Conservation (phyloP, 495 filamentous ascomycete species). For the Podospora didyma region DNA sequence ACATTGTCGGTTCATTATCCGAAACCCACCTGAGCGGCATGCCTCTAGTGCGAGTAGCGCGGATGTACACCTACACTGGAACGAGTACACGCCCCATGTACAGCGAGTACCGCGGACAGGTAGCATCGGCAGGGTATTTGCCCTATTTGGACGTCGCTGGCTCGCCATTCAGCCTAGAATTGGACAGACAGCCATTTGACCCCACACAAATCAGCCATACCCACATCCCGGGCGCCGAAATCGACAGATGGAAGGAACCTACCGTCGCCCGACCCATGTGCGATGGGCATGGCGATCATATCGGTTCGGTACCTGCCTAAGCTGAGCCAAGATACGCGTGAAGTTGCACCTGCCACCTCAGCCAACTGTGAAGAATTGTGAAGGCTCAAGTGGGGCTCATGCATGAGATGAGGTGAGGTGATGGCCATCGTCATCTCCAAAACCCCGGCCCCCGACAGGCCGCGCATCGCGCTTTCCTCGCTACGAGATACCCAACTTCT, state of each 20-base stretch:
- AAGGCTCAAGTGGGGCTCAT: background rate
- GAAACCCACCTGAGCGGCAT: slow-evolving; percentile 12
- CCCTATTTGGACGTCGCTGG: background rate
- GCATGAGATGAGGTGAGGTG: too few relatives aligned
- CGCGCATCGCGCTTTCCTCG: too few relatives aligned
- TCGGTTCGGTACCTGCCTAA: background rate
- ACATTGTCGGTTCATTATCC: slow-evolving; percentile 22
- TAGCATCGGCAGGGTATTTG: slow-evolving; percentile 16
- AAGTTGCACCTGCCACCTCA: background rate
- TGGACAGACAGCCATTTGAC: background rate
- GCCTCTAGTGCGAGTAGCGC: too few relatives aligned
- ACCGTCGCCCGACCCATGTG: too few relatives aligned
- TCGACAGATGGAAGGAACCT: background rate
- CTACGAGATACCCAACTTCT: too few relatives aligned
- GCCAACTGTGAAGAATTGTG: background rate
- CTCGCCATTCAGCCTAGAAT: slow-evolving; percentile 18
- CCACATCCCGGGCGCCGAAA: slow-evolving; percentile 9
- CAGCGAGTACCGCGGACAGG: background rate
- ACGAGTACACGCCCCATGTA: slow-evolving; percentile 11
- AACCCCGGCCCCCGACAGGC: too few relatives aligned
- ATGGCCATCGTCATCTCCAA: background rate
- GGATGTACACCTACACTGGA: too few relatives aligned
- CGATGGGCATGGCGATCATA: background rate
- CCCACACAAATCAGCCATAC: background rate
- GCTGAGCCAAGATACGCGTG: background rate